Evolutionary conservation across 495 filamentous ascomycete species (phyloP).

Genomic region (Penicillium alfredii): DNA sequence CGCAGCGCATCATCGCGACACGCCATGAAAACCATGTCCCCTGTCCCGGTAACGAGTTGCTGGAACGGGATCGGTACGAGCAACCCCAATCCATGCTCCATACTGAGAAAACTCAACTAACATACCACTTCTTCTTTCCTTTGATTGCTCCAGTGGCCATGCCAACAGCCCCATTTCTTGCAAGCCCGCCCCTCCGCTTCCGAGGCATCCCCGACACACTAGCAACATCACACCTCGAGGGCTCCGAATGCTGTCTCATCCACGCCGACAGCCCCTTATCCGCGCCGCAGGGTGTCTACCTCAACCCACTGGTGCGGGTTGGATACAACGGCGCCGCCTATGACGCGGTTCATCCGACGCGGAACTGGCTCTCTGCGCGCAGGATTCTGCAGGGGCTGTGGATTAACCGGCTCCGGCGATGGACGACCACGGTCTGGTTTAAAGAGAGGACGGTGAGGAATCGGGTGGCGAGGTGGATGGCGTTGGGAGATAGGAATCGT

Average conservation of each 20-base stretch:
- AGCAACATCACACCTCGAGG: constrained; percentile 64
- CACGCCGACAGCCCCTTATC: constrained; percentile 65
- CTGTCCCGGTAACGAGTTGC: constrained; percentile 68
- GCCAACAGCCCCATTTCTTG: constrained; percentile 53
- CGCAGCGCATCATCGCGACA: constrained; percentile 50
- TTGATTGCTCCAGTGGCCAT: too few species aligned
- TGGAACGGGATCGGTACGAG: constrained; percentile 72
- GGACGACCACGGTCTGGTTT: constrained; percentile 32
- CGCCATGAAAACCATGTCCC: constrained; percentile 47
- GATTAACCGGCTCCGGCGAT: constrained; percentile 53
- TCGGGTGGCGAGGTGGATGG: constrained; percentile 36
- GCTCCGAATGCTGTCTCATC: constrained; percentile 77
- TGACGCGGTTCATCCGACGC: constrained; percentile 39
- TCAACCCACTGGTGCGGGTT: constrained; percentile 76
- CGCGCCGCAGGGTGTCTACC: constrained; percentile 54
- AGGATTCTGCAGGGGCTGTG: constrained; percentile 44
- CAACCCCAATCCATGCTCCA: too few species aligned
- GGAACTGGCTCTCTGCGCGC: constrained; percentile 33
- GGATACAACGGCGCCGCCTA: constrained; percentile 60
- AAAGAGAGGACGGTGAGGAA: constrained; percentile 35
- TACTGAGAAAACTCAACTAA: too few species aligned
- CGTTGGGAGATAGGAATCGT: constrained; percentile 27
- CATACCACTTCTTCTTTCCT: too few species aligned
- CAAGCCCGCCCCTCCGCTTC: constrained; percentile 48
- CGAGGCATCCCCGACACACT: constrained; percentile 66